Base-by-base conservation (phyloP, 345 rosid species). In the Gossypium raimondii region DNA sequence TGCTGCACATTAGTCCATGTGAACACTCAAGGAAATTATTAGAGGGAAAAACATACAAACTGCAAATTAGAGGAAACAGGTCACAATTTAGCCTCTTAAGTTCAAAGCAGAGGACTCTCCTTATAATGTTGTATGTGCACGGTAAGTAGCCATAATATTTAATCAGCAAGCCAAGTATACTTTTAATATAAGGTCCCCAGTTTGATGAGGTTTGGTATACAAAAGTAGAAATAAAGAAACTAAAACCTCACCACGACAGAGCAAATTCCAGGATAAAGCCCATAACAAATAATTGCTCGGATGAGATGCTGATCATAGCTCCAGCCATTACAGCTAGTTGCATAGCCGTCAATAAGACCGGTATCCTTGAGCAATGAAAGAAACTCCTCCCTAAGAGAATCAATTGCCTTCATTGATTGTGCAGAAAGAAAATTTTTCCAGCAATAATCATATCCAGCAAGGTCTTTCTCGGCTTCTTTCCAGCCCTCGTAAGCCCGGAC, bases 361-460 rank as follows among this genome's bases (percentile, higher is more conserved):
- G 86, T 82, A 80, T 87, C 95, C 78, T 82, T 90, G 61, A 94
- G 97, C 88, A 94, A 87, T 38, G 88, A 87, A 81, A 84, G 79
- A 84, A 92, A 92, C 79, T 94, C 97, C 78, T 84, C 84, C 45
- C 97, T 85, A 72, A 94, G 97, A 78, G 97, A 85, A 82, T 94
- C 97, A 62, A 94, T 88, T 59, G 91, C 97, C 81, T 89, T 94
- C 95, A 92, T 85, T 59, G 97, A 90, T 79, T 89, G 98, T 2
- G 75, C 71, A 13, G 98, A 94, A 27, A 94, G 90, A 81, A 92
- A 92, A 80, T 92, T 89, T 76, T 82, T 92, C 97, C 98, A 94
- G 83, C 98, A 92, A 78, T 85, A 94, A 20, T 94, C 98, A 75
- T 87, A 86, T 44, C 89, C 92, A 68, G 87, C 82, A 82, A 85